Percentiles rank a stretch among this genome's conserved stretches.
phyloP scores from a whole-genome alignment of 106 monocot genomes.

The Allium cepa region DNA sequence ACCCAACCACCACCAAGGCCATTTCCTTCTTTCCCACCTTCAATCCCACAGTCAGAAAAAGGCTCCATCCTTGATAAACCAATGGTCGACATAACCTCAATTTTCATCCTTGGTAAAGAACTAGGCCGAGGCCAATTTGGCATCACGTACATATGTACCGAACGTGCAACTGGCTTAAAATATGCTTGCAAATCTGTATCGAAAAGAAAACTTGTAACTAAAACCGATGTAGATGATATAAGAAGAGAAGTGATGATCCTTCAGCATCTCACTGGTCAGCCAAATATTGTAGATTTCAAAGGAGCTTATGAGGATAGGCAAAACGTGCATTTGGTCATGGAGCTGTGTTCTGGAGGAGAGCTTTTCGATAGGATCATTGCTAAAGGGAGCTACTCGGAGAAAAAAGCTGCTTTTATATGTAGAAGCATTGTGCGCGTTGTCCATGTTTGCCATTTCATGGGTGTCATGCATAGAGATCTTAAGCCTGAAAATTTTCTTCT shows the following conservation, averaged over 20 bases:
- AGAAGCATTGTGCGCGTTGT: conserved; percentile 53
- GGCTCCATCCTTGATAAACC: conserved; percentile 34
- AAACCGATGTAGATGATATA: conserved; percentile 37
- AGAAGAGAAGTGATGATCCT: conserved; percentile 56
- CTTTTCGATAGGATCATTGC: conserved; percentile 63
- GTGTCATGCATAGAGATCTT: conserved; percentile 64
- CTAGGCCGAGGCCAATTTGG: conserved; percentile 70
- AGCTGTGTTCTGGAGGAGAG: conserved; percentile 72
- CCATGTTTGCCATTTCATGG: conserved; percentile 78
- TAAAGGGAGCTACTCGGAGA: conserved; percentile 50
- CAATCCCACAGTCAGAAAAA: conserved; percentile 4
- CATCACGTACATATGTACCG: conserved; percentile 53
- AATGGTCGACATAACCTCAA: conserved; percentile 31
- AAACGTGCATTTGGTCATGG: conserved; percentile 60
- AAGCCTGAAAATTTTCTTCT: conserved; percentile 73
- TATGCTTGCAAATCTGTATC: conserved; percentile 66
- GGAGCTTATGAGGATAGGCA: conserved; percentile 53
- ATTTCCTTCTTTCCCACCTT: neutral
- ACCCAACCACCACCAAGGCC: neutral
- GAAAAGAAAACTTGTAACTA: conserved; percentile 40
- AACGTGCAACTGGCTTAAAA: conserved; percentile 19
- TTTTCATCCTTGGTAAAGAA: conserved; percentile 42
- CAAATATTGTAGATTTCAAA: conserved; percentile 61
- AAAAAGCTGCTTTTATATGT: conserved; percentile 32
- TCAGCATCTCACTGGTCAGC: conserved; percentile 62